These are phyloP conservation scores for Trifolium fragiferum DNA, from an alignment of 306 rosid genomes.

Conservation along the genomic window DNA sequence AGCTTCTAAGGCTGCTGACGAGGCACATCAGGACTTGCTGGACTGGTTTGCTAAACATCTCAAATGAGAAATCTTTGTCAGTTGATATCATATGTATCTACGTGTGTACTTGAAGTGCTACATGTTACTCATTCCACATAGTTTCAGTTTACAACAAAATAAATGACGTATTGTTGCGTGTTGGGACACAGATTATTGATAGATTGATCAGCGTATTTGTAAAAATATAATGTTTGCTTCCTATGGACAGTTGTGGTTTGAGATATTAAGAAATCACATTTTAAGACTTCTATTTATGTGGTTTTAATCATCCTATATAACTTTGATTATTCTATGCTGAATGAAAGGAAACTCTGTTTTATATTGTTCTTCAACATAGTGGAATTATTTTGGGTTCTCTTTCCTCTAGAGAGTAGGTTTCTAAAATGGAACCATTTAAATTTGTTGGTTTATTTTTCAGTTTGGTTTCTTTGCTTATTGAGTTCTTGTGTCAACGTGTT, in stretches of 20 bases:
- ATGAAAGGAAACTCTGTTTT: neutral
- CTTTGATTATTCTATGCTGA: neutral
- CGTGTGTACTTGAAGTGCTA: constrained; percentile 12
- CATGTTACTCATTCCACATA: constrained; percentile 1
- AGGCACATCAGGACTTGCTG: constrained; percentile 57
- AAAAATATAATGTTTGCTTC: neutral
- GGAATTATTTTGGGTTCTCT: too few relatives aligned
- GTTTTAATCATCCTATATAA: neutral
- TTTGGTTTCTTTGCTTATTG: too few relatives aligned
- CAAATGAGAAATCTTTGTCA: constrained; percentile 37
- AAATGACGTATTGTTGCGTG: neutral
- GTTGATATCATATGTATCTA: neutral
- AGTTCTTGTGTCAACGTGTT: too few relatives aligned
- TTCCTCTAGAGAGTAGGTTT: too few relatives aligned
- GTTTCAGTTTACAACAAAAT: constrained; percentile 29
- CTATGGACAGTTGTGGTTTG: neutral
- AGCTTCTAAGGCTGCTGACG: constrained; percentile 61
- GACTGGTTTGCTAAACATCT: constrained; percentile 53
- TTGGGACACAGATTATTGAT: neutral
- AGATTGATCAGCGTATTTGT: neutral
- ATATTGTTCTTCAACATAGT: too few relatives aligned
- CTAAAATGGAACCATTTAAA: too few relatives aligned
- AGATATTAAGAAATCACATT: constrained; percentile 18
- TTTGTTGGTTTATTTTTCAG: too few relatives aligned
- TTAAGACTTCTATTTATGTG: neutral